Evolutionary conservation across 306 rosid genomes (phyloP), one percentile per base, ranked within the genome.

Genomic region (Prunus kanzakura): DNA sequence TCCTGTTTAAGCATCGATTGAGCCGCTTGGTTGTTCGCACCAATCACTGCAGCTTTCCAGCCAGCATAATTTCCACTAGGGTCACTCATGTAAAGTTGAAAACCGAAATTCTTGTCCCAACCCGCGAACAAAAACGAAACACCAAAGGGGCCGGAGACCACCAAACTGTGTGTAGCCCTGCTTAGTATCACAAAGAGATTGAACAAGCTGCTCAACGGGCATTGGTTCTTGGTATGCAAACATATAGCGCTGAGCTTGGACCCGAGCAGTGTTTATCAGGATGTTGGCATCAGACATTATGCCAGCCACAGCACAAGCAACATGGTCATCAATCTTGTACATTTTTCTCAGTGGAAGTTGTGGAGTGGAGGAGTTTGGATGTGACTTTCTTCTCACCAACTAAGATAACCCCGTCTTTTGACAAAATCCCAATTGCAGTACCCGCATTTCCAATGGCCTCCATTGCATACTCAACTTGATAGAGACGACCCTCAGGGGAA

Each of bases 261-360:
- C 86, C 56, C 86, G 64, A 46, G 86, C 83, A 8, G 83, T 82
- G 63, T 82, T 82, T 64, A 82, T 82, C 20, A 82, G 66, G 23
- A 82, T 82, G 80, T 82, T 82, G 71, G 86, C 86, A 79, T 83
- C 86, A 29, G 86, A 83, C 80, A 83, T 83, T 69, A 83, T 82
- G 22, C 80, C 86, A 70, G 83, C 83, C 71, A 83, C 86, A 30
- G 86, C 80, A 75, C 86, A 83, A 8, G 83, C 81, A 19, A 76
- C 79, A 62, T 76, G 81, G 19, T 83, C 79, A 72, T 80, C 84
- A 32, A 83, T 71, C 73, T 71, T 83, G 83, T 83, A 79, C 86
- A 83, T 83, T 54, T 54, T 76, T 83, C 71, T 79, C 83, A 11
- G 86, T 75, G 67, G 86, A 82, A 22, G 82, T 74, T 69, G 86